Evolutionary conservation across 2,329 filamentous ascomycete species (phyloP), one percentile per base, ranked within the genome.

Genomic region (Microascus cirrosus): DNA sequence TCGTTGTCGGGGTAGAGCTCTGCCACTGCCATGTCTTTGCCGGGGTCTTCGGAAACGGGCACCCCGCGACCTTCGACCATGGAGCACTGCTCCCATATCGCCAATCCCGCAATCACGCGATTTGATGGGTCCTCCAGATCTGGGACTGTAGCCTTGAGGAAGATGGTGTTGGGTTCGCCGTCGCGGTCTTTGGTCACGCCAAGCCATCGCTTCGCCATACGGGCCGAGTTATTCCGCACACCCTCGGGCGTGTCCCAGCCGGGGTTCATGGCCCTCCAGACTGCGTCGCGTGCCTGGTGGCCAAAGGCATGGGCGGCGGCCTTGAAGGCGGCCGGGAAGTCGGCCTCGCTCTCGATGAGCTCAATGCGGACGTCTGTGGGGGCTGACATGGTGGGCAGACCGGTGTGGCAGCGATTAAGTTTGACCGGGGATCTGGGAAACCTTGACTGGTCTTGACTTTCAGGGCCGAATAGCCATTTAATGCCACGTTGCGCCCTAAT

Each of bases 11-110:
- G 77, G 58, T 76, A 74, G 13, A 77, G 59, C 1, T 62, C 65
- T 10, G 71, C 65, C 1, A 77, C 61, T 36, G 73, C 65, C 35
- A 69, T 57, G 0, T 57, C 63, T 7, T 59, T 55, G 56, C 61
- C 63, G 2, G 76, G 62, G 22, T 74, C 68, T 15, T 69, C 64
- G 4, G 68, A 58, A 1, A 69, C 73, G 25, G 59, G 61, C 28
- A 77, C 74, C 13, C 81, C 81, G 54, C 73, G 64, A 13, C 79
- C 80, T 1, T 72, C 68, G 0, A 81, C 72, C 7, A 70, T 66
- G 0, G 80, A 82, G 0, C 70, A 65, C 61, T 84, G 81, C 10
- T 70, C 63, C 81, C 81, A 84, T 58, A 82, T 76, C 2, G 81
- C 79, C 32, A 79, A 60, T 18, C 81, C 81, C 11, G 70, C 80